A percentile compares a stretch with the other conserved stretches of the same genome.
phyloP scores from a whole-genome alignment of 768 basidiomycete species.

The Mycena chlorophos region DNA sequence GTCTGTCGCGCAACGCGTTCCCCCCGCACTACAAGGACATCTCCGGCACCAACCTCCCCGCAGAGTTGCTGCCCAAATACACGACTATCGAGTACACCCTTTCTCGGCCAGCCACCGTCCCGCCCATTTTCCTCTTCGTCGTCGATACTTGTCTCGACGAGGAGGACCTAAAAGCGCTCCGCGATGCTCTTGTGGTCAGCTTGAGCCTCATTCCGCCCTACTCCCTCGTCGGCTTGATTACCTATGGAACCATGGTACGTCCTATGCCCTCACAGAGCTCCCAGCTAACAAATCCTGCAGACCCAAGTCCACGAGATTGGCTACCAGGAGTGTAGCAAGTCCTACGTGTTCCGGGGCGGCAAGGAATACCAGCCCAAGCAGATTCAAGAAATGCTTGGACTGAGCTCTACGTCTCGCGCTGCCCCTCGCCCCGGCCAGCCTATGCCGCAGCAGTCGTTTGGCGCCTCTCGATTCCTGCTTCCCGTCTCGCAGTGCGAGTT shows the following conservation, averaged over 20 bases:
- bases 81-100: conserved; percentile 99
- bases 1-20: conserved; percentile 93
- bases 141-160: conserved; percentile 96
- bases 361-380: conserved; percentile 97
- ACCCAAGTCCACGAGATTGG: conserved; percentile 98
- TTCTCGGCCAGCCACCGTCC: conserved; percentile 83
- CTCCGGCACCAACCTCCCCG: conserved; percentile 92
- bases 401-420: conserved; percentile 75
- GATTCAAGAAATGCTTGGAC: conserved; percentile 96
- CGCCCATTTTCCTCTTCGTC: conserved; percentile 95
- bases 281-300: conserved; percentile 40
- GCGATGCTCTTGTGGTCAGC: conserved; percentile 93
- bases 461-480: conserved; percentile 88
- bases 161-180: conserved; percentile 92
- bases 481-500: conserved; percentile 94
- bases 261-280: neutral
- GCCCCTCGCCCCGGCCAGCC: conserved; percentile 87
- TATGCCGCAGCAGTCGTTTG: conserved; percentile 75
- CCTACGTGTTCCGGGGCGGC: conserved; percentile 97
- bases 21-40: conserved; percentile 99
- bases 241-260: conserved; percentile 93
- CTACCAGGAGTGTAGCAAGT: conserved; percentile 94
- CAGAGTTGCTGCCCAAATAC: conserved; percentile 95
- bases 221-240: conserved; percentile 93
- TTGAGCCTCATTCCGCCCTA: conserved; percentile 90